Percentiles rank a stretch among this genome's conserved stretches.
These are phyloP conservation scores for Cardiosporidium cionae DNA, from an alignment of 169 alveolate genomes.

Conservation along the genomic window DNA sequence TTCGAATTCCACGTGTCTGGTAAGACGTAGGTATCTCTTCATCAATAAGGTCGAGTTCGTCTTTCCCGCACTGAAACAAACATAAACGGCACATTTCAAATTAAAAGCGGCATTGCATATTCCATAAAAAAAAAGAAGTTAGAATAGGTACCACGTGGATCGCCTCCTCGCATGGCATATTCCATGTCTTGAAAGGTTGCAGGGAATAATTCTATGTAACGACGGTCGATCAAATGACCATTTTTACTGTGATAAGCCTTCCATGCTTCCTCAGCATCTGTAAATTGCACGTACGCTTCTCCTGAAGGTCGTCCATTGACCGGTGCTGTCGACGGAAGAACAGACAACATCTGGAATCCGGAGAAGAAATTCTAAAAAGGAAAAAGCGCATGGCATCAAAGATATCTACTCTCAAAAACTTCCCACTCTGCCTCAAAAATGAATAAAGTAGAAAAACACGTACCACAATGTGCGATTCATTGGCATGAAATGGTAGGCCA, in stretches of 20 bases:
- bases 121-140: too few species aligned
- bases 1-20: too few species aligned
- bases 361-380: slow-evolving; percentile 28
- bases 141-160: slow-evolving; percentile 45
- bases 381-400: background rate
- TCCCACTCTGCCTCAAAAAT: background rate
- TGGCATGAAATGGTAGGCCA: slow-evolving; percentile 52
- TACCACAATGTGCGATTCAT: slow-evolving; percentile 47
- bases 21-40: too few species aligned
- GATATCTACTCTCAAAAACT: background rate
- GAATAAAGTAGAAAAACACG: background rate
- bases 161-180: slow-evolving; percentile 47
- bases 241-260: slow-evolving; percentile 30
- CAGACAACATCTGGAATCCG: slow-evolving; percentile 41
- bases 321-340: slow-evolving; percentile 40
- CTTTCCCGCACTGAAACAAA: too few species aligned
- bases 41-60: too few species aligned
- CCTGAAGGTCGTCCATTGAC: slow-evolving; percentile 48
- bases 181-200: slow-evolving; percentile 41
- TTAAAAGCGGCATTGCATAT: too few species aligned
- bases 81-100: too few species aligned
- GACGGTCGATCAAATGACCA: slow-evolving; percentile 32
- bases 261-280: slow-evolving; percentile 35
- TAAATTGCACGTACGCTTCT: slow-evolving; percentile 42
- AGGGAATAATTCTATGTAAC: slow-evolving; percentile 43